phyloP scores from a whole-genome alignment of 805 yeast species.

The Yarrowia bubula region DNA sequence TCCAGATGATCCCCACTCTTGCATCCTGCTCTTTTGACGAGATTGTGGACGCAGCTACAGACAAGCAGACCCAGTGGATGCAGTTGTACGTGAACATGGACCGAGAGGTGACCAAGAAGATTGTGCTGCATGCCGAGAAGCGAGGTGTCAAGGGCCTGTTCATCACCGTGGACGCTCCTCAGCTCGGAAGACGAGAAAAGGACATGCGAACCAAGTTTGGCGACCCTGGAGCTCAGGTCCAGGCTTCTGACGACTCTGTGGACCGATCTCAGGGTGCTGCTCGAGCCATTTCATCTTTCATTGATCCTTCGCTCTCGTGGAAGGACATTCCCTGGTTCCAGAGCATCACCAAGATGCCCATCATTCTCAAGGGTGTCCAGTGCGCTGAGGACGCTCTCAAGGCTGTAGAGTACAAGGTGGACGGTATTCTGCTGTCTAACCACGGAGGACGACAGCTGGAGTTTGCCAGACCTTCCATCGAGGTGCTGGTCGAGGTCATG shows the following conservation, averaged over 20 bases:
- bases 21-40: slow-evolving; percentile 89
- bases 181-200: slow-evolving; percentile 86
- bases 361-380: slow-evolving; percentile 81
- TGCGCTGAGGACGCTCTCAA: slow-evolving; percentile 71
- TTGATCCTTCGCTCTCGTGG: slow-evolving; percentile 69
- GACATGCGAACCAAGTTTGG: slow-evolving; percentile 69
- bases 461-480: slow-evolving; percentile 72
- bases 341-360: slow-evolving; percentile 58
- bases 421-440: slow-evolving; percentile 80
- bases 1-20: slow-evolving; percentile 91
- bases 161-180: slow-evolving; percentile 91
- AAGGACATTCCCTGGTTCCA: slow-evolving; percentile 58
- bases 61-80: slow-evolving; percentile 79
- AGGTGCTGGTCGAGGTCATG: slow-evolving; percentile 62
- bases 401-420: slow-evolving; percentile 69
- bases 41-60: slow-evolving; percentile 65
- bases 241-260: slow-evolving; percentile 45
- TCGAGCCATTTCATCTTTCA: slow-evolving; percentile 79
- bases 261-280: slow-evolving; percentile 82
- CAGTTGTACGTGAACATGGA: slow-evolving; percentile 83
- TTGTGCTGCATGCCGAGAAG: slow-evolving; percentile 68
- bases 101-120: slow-evolving; percentile 56
- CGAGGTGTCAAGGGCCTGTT: slow-evolving; percentile 79
- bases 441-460: slow-evolving; percentile 92
- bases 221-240: slow-evolving; percentile 49